Base-by-base conservation (phyloP, 2,329 filamentous ascomycete species). In the Venturia pyrina region DNA sequence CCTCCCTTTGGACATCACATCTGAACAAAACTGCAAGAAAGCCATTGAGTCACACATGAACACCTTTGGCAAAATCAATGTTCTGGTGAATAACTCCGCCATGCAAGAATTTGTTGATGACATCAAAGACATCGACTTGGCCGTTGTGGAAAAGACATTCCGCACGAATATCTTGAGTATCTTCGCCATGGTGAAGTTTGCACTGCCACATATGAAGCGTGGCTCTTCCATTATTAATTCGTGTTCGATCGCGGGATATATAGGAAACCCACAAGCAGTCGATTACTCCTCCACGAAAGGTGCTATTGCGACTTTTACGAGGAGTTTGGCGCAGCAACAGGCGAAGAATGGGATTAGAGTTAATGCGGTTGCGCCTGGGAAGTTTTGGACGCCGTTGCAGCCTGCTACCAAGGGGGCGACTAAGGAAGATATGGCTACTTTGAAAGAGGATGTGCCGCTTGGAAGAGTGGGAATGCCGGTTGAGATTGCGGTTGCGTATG, bases 231-330 rank as follows among this genome's bases (percentile, higher is more conserved):
- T 86, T 69, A 83, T 86, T 73, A 86, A 86, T 73, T 80, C 79
- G 1, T 79, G 81, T 0, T 85, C 82, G 0, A 77, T 81, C 0
- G 80, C 81, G n/a, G 79, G 81, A 1, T 85, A 84, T 73, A 77
- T 82, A 66, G 83, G 84, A 1, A 82, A 72, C 67, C 70, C 72
- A 2, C 66, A 70, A 21, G 66, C 69, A 21, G 72, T 85, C 1
- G 84, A 86, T 71, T 86, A 86, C 69, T 76, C 80, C 2, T 75
- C 82, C 11, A 85, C 83, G 6, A 87, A 87, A 70, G 84, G 82
- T 7, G 83, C 83, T 32, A 84, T 87, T 66, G 78, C 80, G 2
- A 80, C 80, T 0, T 86, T 86, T 69, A 86, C 84, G 0, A 75
- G 79, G 15, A 76, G 82, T 5, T 73, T 86, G 46, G 78, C 82